Conservation (phyloP, 176 grass and related monocot genomes). For the Dactylis glomerata region DNA sequence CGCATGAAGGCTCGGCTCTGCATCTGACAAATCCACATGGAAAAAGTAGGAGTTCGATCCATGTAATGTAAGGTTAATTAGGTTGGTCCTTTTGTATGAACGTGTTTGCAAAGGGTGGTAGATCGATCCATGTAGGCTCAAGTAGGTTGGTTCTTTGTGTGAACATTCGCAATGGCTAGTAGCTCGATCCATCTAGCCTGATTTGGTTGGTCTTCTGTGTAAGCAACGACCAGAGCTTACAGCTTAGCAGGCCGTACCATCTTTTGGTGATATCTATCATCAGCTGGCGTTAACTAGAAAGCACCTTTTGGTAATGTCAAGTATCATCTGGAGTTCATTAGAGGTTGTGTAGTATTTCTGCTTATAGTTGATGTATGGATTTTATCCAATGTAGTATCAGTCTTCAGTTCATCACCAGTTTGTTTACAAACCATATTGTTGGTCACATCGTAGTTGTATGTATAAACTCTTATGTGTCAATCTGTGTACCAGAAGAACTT, state of each 20-base stretch:
- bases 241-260: not conserved
- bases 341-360: not conserved
- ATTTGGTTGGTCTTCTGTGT: not conserved
- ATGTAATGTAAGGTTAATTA: not conserved
- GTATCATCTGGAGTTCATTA: not conserved
- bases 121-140: not conserved
- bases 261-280: not conserved
- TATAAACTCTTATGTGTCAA: not conserved
- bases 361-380: not conserved
- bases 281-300: not conserved
- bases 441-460: not conserved
- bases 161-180: not conserved
- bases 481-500: too few relatives aligned
- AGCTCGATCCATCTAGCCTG: not conserved
- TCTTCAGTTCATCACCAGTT: not conserved
- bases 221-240: not conserved
- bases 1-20: not conserved
- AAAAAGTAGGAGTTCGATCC: not conserved
- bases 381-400: not conserved
- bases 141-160: not conserved
- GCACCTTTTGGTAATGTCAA: not conserved
- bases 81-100: not conserved
- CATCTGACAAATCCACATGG: not conserved
- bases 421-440: not conserved
- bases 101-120: not conserved